Percentiles rank a stretch among this genome's conserved stretches.
Conservation (phyloP, 2,329 filamentous ascomycete species). For the Cryphonectria radicalis region DNA sequence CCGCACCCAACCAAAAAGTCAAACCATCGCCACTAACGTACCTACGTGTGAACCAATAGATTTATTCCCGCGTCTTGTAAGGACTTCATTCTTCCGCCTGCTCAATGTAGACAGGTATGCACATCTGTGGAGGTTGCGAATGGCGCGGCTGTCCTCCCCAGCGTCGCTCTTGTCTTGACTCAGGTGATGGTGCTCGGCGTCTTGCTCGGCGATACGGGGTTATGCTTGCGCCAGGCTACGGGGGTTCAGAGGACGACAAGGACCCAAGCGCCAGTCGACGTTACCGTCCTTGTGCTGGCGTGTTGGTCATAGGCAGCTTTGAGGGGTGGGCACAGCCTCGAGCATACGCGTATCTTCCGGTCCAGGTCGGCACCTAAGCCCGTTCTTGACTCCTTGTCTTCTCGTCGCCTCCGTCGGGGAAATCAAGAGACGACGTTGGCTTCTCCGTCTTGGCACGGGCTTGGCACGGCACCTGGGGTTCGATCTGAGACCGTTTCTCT, state of each 20-base stretch:
- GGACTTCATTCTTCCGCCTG: not conserved
- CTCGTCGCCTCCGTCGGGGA: not conserved
- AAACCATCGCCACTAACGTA: not conserved
- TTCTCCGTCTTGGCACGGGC: slow-evolving; percentile 22
- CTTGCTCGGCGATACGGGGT: slow-evolving; percentile 9
- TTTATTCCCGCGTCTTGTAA: not conserved
- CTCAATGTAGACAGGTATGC: not conserved
- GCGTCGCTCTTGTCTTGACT: not conserved
- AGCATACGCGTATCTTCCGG: slow-evolving; percentile 1
- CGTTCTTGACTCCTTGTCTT: not conserved
- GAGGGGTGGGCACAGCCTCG: not conserved
- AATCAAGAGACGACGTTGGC: slow-evolving; percentile 14
- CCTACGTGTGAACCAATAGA: not conserved
- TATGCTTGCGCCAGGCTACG: not conserved
- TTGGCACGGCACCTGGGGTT: slow-evolving; percentile 7
- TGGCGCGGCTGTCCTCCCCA: not conserved
- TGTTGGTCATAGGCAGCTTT: not conserved
- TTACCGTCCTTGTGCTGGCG: not conserved
- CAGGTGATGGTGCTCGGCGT: slow-evolving; percentile 3
- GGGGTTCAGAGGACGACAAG: not conserved
- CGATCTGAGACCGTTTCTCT: not conserved
- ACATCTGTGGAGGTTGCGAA: not conserved
- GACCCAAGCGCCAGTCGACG: not conserved
- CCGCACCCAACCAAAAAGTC: not conserved
- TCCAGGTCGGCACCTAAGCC: not conserved